phyloP scores from a whole-genome alignment of 1,284 basidiomycete genomes.

The Volvariella volvacea region DNA sequence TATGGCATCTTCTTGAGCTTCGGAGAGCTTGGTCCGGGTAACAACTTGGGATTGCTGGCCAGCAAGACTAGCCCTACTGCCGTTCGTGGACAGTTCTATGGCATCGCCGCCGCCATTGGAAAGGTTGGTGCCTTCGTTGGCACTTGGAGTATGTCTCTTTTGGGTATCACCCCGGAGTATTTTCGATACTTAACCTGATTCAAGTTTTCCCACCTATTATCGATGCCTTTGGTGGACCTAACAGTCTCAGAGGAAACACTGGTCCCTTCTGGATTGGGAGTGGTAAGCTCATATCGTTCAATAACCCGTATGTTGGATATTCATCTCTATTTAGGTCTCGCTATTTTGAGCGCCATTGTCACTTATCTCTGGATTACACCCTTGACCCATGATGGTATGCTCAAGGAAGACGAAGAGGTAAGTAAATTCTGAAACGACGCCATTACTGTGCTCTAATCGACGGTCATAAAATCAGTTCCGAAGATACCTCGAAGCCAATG shows the following conservation, averaged over 20 bases:
- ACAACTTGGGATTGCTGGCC: slow-evolving; percentile 76
- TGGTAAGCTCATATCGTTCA: slow-evolving; percentile 26
- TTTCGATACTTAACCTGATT: slow-evolving; percentile 3
- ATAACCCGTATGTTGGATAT: background rate
- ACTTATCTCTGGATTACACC: slow-evolving; percentile 74
- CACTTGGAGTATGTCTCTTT: slow-evolving; percentile 52
- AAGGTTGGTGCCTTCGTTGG: slow-evolving; percentile 87
- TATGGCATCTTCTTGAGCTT: slow-evolving; percentile 90
- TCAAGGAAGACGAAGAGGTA: slow-evolving; percentile 63
- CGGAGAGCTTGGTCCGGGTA: slow-evolving; percentile 79
- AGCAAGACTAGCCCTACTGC: slow-evolving; percentile 81
- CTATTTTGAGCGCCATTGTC: slow-evolving; percentile 71
- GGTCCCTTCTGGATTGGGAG: slow-evolving; percentile 81
- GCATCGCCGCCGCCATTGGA: slow-evolving; percentile 82
- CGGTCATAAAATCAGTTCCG: slow-evolving; percentile 59
- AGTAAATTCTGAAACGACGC: slow-evolving; percentile 12
- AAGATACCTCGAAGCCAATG: slow-evolving; percentile 67
- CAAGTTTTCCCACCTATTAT: slow-evolving; percentile 68
- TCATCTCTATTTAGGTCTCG: slow-evolving; percentile 40
- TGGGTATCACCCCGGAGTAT: background rate
- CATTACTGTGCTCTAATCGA: slow-evolving; percentile 1
- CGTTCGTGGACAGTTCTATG: slow-evolving; percentile 83
- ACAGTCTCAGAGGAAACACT: slow-evolving; percentile 51
- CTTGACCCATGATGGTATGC: slow-evolving; percentile 75
- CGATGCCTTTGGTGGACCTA: slow-evolving; percentile 54